A percentile compares a stretch with the other conserved stretches of the same genome.
Conservation (phyloP, 2,329 filamentous ascomycete genomes). For the Phaeosphaeriaceae sp. region DNA sequence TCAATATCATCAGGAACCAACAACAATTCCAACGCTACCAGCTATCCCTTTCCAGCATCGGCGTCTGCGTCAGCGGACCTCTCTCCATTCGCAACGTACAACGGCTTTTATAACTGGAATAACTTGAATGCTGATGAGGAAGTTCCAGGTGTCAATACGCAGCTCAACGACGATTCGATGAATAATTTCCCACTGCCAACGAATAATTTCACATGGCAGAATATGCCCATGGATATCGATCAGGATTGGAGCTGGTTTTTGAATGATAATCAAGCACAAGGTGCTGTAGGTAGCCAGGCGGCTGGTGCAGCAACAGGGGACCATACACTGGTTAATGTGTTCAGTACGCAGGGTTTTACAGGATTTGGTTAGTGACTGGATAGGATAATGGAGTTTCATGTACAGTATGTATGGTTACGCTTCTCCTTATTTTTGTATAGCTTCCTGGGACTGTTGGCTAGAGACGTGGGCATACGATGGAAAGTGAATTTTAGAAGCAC, state of each 20-base stretch:
- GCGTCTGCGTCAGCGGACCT: conserved; percentile 22
- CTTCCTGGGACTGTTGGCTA: neutral
- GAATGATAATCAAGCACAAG: conserved; percentile 34
- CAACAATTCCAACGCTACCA: no score
- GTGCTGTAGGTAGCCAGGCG: conserved; percentile 7
- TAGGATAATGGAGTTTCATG: no score
- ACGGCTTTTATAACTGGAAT: conserved; percentile 49
- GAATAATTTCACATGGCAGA: conserved; percentile 48
- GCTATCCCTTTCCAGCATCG: neutral
- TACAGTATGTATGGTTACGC: neutral
- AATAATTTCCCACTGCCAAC: conserved; percentile 41
- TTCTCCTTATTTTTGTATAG: neutral
- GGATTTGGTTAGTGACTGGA: conserved; percentile 38
- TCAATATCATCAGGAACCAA: conserved; percentile 19
- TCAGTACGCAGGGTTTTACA: conserved; percentile 30
- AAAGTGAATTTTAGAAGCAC: no score
- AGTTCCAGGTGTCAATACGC: conserved; percentile 12
- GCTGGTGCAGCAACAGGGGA: neutral
- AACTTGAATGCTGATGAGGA: conserved; percentile 24
- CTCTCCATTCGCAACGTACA: conserved; percentile 45
- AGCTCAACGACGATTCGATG: conserved; percentile 28
- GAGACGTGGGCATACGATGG: no score
- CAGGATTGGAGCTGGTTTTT: conserved; percentile 52
- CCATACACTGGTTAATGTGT: conserved; percentile 16
- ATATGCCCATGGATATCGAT: conserved; percentile 50